These are phyloP conservation scores for Aspergillus costaricaensis DNA, from an alignment of 2,329 filamentous ascomycete genomes.

Conservation along the genomic window DNA sequence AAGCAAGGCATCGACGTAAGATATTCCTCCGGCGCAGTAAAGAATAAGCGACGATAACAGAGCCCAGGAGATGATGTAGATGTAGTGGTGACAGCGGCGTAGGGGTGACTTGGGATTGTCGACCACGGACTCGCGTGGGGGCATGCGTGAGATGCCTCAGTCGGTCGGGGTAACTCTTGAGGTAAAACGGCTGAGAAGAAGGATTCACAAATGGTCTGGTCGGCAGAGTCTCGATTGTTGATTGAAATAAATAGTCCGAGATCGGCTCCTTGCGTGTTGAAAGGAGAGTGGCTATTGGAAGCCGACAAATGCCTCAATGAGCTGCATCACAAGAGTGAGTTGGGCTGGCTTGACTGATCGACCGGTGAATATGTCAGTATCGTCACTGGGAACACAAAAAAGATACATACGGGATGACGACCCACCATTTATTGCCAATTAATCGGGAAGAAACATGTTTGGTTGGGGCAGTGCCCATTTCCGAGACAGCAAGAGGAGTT, in stretches of 20 bases:
- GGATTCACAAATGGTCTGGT: not conserved
- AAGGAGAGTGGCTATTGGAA: constrained; percentile 4
- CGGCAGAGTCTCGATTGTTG: not conserved
- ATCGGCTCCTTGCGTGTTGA: not conserved
- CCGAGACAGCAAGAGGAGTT: not conserved
- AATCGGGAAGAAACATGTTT: not conserved
- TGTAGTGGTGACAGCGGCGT: constrained; percentile 49
- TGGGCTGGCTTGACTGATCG: not conserved
- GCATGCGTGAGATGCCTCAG: constrained; percentile 8
- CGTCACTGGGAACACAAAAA: not conserved
- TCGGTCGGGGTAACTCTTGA: not conserved
- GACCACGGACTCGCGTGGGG: constrained; percentile 6
- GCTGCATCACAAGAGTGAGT: not conserved
- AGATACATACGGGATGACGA: not conserved
- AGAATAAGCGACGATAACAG: constrained; percentile 74
- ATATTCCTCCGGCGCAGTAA: constrained; percentile 60
- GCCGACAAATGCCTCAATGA: constrained; percentile 11
- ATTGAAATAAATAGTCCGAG: not conserved
- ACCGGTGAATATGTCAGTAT: not conserved
- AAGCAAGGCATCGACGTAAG: constrained; percentile 83
- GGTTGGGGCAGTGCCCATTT: not conserved
- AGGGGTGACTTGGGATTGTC: constrained; percentile 17
- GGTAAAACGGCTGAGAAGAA: not conserved
- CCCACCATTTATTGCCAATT: not conserved
- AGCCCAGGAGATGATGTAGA: constrained; percentile 73